These are phyloP conservation scores for Nicotiana sylvestris DNA, from an alignment of 257 asterid species.

Conservation along the genomic window DNA sequence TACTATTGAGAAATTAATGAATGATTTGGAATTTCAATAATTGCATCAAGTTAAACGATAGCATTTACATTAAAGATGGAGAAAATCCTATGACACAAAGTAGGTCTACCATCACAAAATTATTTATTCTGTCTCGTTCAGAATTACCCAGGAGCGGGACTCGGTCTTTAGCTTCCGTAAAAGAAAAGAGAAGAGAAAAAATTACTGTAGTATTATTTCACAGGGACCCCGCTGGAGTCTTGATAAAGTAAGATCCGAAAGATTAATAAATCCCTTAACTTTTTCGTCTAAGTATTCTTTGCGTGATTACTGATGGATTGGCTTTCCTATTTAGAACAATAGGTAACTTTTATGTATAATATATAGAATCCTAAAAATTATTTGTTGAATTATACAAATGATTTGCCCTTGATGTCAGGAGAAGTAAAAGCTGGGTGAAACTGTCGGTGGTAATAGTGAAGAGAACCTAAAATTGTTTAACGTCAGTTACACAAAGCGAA, in stretches of 20 bases:
- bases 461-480: not conserved
- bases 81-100: too few relatives aligned
- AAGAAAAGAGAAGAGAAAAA: too few relatives aligned
- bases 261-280: not conserved
- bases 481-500: not conserved
- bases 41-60: not conserved
- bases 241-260: not conserved
- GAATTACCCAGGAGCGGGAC: too few relatives aligned
- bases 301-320: not conserved
- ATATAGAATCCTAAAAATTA: not conserved
- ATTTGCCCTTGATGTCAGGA: not conserved
- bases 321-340: too few relatives aligned
- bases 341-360: not conserved
- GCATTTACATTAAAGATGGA: not conserved
- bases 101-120: too few relatives aligned
- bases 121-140: too few relatives aligned
- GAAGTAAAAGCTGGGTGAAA: not conserved
- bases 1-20: too few relatives aligned
- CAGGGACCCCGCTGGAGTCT: not conserved
- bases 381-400: not conserved
- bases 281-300: not conserved
- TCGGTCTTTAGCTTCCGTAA: too few relatives aligned
- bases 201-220: not conserved
- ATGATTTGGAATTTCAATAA: not conserved
- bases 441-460: conserved; percentile 1